Evolutionary conservation across 352 stramenopile species (phyloP), one percentile per base, ranked within the genome.

Genomic region (Phytopythium aichiense): DNA sequence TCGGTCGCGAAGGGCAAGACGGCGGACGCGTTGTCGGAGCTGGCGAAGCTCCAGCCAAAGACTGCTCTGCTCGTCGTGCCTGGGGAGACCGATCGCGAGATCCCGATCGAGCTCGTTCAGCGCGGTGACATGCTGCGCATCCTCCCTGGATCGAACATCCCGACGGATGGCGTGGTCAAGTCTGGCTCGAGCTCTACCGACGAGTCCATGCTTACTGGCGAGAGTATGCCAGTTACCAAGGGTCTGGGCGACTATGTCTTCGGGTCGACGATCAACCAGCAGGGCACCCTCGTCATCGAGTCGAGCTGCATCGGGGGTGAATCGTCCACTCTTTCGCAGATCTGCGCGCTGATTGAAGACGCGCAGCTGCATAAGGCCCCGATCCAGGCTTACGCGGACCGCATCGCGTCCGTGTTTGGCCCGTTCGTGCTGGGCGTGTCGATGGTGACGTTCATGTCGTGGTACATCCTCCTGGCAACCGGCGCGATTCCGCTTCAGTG

Each of bases 221-320:
- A 95, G 68, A 89, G 85, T 42, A 96, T 95, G 71, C 89, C 91
- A 13, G 86, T 98, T 16, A 61, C 67, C 1, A 98, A 98, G 56
- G 75, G 56, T 3, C 58, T 69, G 0, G 88, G 84, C 1, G 84
- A 93, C 54, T 83, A 89, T 46, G 85, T 96, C 20, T 95, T 94
- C 68, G 88, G 88, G 0, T 91, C 83, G 45, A 95, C 88, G 6
- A 86, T 89, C 48, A 91, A 91, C 67, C 78, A 89, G 57, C 81
- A 93, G 51, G 93, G 91, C 46, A 89, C 88, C 1, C 71, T 88
- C 13, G 79, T 97, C 33, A 80, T 97, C 18, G 85, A 97, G 68
- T 91, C 74, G 18, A 88, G 76, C 49, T 91, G 85, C 60, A 81
- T 92, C 63, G 79, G 84, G 37, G 77, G 79, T 7, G 73, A 86